Evolutionary conservation across 1,139 yeast species (phyloP).

Genomic region (Candida frijolesensis): DNA sequence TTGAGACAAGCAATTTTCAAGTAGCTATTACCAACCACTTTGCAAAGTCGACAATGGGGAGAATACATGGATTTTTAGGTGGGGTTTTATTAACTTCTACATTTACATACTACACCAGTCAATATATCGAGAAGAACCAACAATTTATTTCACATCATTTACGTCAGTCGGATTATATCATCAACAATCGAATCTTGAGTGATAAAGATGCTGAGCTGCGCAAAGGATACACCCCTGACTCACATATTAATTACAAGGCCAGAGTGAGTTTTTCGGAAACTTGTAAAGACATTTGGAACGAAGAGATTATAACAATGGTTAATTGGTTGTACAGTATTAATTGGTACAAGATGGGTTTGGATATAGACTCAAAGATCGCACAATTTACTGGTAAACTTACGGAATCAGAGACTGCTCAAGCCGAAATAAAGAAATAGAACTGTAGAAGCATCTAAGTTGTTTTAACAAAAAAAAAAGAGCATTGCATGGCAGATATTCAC

Average conservation of each 20-base stretch:
- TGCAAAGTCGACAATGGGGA: constrained; percentile 41
- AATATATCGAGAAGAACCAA: constrained; percentile 55
- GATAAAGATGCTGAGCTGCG: constrained; percentile 29
- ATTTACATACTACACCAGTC: constrained; percentile 64
- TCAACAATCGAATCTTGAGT: constrained; percentile 52
- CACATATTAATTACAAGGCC: constrained; percentile 23
- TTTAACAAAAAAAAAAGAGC: no score
- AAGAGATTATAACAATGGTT: constrained; percentile 66
- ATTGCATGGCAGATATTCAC: neutral
- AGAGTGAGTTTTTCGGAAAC: constrained; percentile 53
- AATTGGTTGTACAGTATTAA: constrained; percentile 64
- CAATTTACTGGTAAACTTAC: constrained; percentile 36
- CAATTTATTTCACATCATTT: constrained; percentile 50
- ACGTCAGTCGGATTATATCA: constrained; percentile 46
- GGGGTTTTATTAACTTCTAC: constrained; percentile 71
- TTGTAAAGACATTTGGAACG: constrained; percentile 80
- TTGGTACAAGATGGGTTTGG: constrained; percentile 48
- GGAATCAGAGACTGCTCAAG: constrained; percentile 23
- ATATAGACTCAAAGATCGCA: constrained; percentile 37
- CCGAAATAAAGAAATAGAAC: constrained; percentile 1
- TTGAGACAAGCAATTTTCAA: no score
- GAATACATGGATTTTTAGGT: constrained; percentile 69
- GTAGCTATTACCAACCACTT: neutral
- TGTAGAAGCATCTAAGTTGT: neutral
- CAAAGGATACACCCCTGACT: constrained; percentile 1